Conservation (phyloP, 2,329 filamentous ascomycete genomes). For the Fusarium sterilihyphosum region DNA sequence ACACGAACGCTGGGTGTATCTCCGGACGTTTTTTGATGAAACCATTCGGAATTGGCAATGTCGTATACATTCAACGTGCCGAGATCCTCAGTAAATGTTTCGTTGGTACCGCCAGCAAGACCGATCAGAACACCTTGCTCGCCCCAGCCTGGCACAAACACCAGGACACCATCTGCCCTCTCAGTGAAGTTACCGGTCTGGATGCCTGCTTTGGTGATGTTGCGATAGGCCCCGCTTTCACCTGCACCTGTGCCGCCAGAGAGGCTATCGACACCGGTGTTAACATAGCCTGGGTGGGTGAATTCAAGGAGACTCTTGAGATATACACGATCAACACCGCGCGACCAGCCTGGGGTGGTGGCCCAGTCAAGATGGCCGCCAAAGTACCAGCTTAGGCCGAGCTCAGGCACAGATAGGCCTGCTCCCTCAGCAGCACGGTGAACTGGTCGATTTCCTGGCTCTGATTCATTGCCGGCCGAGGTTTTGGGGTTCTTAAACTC, state of each 20-base stretch:
- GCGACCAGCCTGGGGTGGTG: constrained; percentile 73
- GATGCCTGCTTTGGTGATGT: constrained; percentile 77
- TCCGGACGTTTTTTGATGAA: constrained; percentile 65
- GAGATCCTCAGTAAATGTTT: constrained; percentile 69
- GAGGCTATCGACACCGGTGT: constrained; percentile 68
- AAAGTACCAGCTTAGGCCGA: constrained; percentile 81
- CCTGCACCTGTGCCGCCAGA: constrained; percentile 65
- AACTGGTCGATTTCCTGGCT: constrained; percentile 63
- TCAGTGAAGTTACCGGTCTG: constrained; percentile 75
- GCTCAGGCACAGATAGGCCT: constrained; percentile 73
- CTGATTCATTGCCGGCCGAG: constrained; percentile 70
- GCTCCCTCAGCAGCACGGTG: constrained; percentile 80
- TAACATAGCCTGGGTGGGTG: constrained; percentile 75
- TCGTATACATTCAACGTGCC: constrained; percentile 74
- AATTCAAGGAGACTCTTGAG: constrained; percentile 80
- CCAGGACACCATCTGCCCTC: constrained; percentile 76
- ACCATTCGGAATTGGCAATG: constrained; percentile 68
- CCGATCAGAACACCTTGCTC: constrained; percentile 76
- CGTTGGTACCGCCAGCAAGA: constrained; percentile 75
- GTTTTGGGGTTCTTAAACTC: constrained; percentile 71
- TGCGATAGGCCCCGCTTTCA: constrained; percentile 72
- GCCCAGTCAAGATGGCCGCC: constrained; percentile 75
- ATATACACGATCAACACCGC: constrained; percentile 70
- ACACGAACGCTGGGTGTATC: constrained; percentile 61
- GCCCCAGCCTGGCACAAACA: constrained; percentile 81